Base-by-base conservation (phyloP, 1,284 basidiomycete genomes). In the Kwoniella shivajii region DNA sequence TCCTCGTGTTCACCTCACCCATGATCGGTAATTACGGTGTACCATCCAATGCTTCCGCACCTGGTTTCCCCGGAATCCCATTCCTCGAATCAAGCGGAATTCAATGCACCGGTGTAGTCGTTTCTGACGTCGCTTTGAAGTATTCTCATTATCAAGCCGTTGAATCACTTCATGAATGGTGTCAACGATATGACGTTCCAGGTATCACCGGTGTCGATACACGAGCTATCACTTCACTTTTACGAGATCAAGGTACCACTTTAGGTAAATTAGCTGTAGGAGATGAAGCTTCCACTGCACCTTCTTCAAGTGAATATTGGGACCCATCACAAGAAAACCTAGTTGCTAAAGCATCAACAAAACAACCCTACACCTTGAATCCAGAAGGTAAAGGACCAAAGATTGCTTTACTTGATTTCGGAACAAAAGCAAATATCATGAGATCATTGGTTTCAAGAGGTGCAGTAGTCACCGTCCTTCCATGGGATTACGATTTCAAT, bases 11-110 rank as follows among this genome's bases (percentile, higher is more conserved):
- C 81, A 99, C 95, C 27, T 90, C 94, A 4, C 95, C 96, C 24
- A 85, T 99, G 78, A 97, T 99, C 66, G 96, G 96, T 48, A 99
- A 99, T 79, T 99, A 99, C 74, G 95, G 96, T 62, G 93, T 99
- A 3, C 95, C 95, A 10, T 72, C 77, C 50, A 99, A 99, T 78
- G 81, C 88, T 3, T 85, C 90, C 4, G 77, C 86, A 22, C 83
- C 95, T 65, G 84, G 84, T 43, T 87, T 88, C 62, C 89, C 93
- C 56, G 90, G 92, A 39, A 92, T 93, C 39, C 90, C 95, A 6
- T 82, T 90, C 56, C 87, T 99, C 65, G 95, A 99, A 77, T 95
- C 92, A 0, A 81, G 86, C 62, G 84, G 85, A 60, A 88, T 99
- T 27, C 92, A 98, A 76, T 97, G 93, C 75, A 84, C 91, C 34